Evolutionary conservation across 2,329 filamentous ascomycete genomes (phyloP), one percentile per base, ranked within the genome.

Genomic region (Lecanicillium sp.): DNA sequence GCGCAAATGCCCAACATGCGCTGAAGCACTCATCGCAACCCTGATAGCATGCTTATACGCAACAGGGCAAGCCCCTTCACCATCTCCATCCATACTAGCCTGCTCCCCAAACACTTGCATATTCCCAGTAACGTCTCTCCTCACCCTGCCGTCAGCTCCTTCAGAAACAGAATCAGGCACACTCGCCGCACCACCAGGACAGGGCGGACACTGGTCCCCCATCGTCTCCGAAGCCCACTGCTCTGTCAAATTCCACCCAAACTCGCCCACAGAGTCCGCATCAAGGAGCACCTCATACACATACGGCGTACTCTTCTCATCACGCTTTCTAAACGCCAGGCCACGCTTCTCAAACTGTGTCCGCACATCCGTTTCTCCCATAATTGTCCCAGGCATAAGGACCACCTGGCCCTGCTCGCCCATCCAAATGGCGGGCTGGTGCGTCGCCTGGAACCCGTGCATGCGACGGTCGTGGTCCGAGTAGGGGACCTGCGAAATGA

Each of bases 351-450:
- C 51, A 43, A 70, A 70, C 7, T 60, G 44, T 1, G 52, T 47
- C 25, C 48, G 46, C 2, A 54, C 43, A 6, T 25, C 22, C 9
- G 15, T 16, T 9, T 54, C 47, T 9, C 58, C 56, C 22, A 25
- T 25, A 11, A n/a, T n/a, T 30, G 64, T 51, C 0, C 66, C 63
- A 0, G 66, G 60, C 29, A 51, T 56, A 4, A 71, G 33, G 4
- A 68, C 60, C 2, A 66, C 55, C 46, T 69, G 65, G 6, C 67
- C 67, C 9, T 61, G 56, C 46, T 71, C 67, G 4, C 66, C 67
- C 64, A 71, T 70, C 67, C 67, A 70, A n/a, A 71, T 71, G 1
- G 67, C 67, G 0, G 67, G 67, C 44, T 70, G 67, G 40, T 70
- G 67, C 1, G 67, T 70, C 8, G 65, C 67, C 46, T 70, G 66